Base-by-base conservation (phyloP, 225 moss, liverwort and hornwort genomes). In the Thuidium tamariscinum region DNA sequence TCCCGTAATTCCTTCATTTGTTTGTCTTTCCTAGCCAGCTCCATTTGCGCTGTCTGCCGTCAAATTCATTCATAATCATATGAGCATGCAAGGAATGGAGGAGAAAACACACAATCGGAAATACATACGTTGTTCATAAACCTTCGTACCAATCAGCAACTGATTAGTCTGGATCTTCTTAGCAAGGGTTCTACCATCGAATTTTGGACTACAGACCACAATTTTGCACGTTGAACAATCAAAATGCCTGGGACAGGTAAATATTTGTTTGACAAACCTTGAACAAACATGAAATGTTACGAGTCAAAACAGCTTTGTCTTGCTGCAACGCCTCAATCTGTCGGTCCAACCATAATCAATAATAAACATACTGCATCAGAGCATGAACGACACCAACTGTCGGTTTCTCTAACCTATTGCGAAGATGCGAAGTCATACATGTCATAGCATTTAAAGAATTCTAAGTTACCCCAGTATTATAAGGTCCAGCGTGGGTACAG, bases 1-100 rank as follows among this genome's bases (percentile, higher is more conserved):
- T 94, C 94, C 63, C 89, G 92, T 84, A 94, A 84, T 87, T 93
- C 93, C 86, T 92, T 94, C 88, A 94, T 89, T 75, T 92, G 92
- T 74, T 91, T 93, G 84, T 94, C 93, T 86, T 94, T 94, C 92
- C 94, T 93, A 66, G 93, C 93, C 73, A 94, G 82, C 84, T 94
- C 94, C 89, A 92, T 88, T 87, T 94, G 94, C 71, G 94, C 94
- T 86, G 94, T 94, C 94, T 94, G 91, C 86, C 57, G 46, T 42
- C 80, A 77, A 75, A 54, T 79, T 81, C 46, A 48, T 49, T 77
- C 63, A 80, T 71, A 68, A 80, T 71, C 88, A 87, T 73, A 87
- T 27, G 81, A 77, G 79, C 74, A 87, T 83, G 67, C 62, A 79
- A 68, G 60, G 55, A 74, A 85, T 74, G 8, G 42, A 76, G 81